phyloP scores from a whole-genome alignment of 2,329 filamentous ascomycete species.

The Penicillium sp. region DNA sequence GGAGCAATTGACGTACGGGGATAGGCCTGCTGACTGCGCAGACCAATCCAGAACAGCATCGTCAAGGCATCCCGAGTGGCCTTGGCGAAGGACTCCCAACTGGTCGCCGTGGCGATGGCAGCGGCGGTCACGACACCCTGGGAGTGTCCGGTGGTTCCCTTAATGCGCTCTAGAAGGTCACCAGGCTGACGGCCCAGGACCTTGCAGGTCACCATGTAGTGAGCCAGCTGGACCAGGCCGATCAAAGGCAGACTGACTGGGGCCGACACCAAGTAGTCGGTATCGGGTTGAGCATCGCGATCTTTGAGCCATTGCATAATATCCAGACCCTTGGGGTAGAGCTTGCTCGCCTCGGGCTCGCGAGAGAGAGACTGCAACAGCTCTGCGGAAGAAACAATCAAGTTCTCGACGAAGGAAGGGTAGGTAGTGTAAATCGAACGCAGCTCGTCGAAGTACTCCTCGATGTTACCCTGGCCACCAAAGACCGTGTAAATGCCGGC shows the following conservation, averaged over 20 bases:
- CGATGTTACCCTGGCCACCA: constrained; percentile 96
- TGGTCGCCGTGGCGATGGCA: constrained; percentile 80
- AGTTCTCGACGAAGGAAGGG: constrained; percentile 79
- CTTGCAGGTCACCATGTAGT: constrained; percentile 92
- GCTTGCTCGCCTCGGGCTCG: constrained; percentile 82
- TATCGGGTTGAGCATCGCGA: constrained; percentile 82
- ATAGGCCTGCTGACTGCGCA: constrained; percentile 94
- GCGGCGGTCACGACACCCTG: constrained; percentile 94
- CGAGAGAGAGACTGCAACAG: constrained; percentile 79
- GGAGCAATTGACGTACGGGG: constrained; percentile 91
- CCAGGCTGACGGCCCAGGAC: constrained; percentile 85
- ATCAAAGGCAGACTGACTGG: constrained; percentile 96
- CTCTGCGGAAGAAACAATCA: constrained; percentile 74
- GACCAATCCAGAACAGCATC: constrained; percentile 97
- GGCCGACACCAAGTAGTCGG: constrained; percentile 88
- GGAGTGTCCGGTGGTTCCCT: constrained; percentile 90
- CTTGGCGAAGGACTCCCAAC: constrained; percentile 86
- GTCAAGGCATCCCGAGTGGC: constrained; percentile 75
- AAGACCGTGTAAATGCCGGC: constrained; percentile 91
- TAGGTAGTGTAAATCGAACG: constrained; percentile 88
- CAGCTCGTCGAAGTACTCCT: constrained; percentile 98
- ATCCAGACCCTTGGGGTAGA: constrained; percentile 95
- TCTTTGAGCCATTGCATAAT: constrained; percentile 89
- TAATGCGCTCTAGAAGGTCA: constrained; percentile 74
- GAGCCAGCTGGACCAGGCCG: constrained; percentile 88